Conservation (phyloP, 345 rosid genomes). For the Melaleuca quinquenervia region DNA sequence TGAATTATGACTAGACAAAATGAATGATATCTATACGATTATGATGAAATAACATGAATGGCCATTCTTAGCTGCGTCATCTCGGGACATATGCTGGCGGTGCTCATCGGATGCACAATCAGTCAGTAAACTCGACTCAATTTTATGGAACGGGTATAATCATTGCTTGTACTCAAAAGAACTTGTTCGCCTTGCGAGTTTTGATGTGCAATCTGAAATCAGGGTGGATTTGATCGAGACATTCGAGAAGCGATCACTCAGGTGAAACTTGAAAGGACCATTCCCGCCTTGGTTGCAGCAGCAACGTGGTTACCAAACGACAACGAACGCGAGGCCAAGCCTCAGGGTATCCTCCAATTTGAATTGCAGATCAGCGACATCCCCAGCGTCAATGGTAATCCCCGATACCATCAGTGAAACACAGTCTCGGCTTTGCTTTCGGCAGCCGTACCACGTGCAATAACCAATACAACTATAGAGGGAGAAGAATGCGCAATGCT, state of each 20-base stretch:
- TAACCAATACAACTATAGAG: not conserved
- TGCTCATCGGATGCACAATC: not conserved
- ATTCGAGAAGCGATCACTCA: not conserved
- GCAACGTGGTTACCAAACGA: not conserved
- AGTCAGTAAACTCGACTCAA: not conserved
- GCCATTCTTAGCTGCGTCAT: not conserved
- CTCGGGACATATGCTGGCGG: not conserved
- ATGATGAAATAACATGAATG: not conserved
- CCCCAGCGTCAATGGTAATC: not conserved
- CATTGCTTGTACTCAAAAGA: not conserved
- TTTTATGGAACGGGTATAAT: not conserved
- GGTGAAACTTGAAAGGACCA: not conserved
- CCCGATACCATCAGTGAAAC: not conserved
- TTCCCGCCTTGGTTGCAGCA: not conserved
- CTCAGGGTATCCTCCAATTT: not conserved
- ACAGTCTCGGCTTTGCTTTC: not conserved
- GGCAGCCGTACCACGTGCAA: not conserved
- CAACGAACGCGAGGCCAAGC: not conserved
- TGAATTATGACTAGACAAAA: not conserved
- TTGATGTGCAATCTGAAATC: not conserved
- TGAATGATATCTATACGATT: not conserved
- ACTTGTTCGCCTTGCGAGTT: not conserved
- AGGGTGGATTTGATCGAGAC: not conserved
- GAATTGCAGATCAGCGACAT: not conserved
- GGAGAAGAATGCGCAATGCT: not conserved